Evolutionary conservation across 2,329 filamentous ascomycete species (phyloP), one percentile per base, ranked within the genome.

Genomic region (Sporothrix dimorphospora): DNA sequence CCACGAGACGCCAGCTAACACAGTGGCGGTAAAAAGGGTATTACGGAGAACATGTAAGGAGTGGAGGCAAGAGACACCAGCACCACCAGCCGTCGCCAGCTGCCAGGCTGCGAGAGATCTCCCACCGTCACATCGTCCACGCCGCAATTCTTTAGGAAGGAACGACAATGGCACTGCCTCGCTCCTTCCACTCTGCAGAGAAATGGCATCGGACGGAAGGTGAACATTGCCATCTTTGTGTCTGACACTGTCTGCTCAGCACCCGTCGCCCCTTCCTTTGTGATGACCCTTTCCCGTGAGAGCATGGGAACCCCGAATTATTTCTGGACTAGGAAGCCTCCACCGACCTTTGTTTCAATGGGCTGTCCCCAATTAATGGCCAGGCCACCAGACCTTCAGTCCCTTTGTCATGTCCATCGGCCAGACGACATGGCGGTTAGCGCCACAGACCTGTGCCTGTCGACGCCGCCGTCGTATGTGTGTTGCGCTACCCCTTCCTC

Each of bases 71-170:
- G 27, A 42, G 38, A 34, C n/a, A 21, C 16, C 3, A 21, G 30
- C 19, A 51, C 59, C 49, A 55, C 51, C 68, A 70, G 68, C 68
- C 68, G 68, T 14, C 40, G 19, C 40, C 68, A 61, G 68, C 68
- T 70, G 68, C 53, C 53, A 49, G 66, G 30, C 6, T 63, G n/a
- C 21, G 53, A 21, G 24, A 14, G 27, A 7, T 40, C 34, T 12
- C 59, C 45, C 59, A 63, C 19, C 21, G 59, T 45, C 38, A 27
- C 38, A 11, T 45, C 34, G 38, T 27, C 59, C 19, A 34, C 12
- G 47, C 9, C 45, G 30, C 65, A 49, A 51, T 67, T 51, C 30
- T n/a, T 24, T 14, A 38, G 30, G 47, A 68, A 40, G 65, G 49
- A 40, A 38, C n/a, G 14, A 14, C 3, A 14, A 24, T 11, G 34